Conservation (phyloP, 2,329 filamentous ascomycete genomes). For the Aureobasidium sp. region DNA sequence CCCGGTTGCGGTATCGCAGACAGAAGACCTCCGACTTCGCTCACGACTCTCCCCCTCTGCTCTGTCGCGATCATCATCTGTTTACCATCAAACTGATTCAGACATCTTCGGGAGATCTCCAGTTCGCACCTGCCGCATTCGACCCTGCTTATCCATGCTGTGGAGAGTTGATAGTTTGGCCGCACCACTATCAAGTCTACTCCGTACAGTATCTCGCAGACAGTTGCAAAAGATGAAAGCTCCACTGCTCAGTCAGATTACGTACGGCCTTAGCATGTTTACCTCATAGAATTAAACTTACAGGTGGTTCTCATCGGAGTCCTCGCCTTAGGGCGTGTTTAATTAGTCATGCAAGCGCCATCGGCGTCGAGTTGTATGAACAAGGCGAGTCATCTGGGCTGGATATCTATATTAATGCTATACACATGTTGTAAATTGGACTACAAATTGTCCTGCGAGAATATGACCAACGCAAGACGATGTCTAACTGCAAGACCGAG, state of each 20-base stretch:
- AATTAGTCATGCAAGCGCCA: too few species aligned
- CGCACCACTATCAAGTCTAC: neutral
- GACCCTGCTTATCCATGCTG: neutral
- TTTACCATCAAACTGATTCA: neutral
- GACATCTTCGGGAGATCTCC: neutral
- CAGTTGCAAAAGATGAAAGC: too few species aligned
- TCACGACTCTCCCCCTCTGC: neutral
- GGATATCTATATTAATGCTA: neutral
- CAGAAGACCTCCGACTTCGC: neutral
- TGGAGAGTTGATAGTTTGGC: neutral
- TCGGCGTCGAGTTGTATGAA: neutral
- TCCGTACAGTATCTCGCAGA: neutral
- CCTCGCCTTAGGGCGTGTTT: slow-evolving; percentile 3
- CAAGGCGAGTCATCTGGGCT: too few species aligned
- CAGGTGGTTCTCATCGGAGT: neutral
- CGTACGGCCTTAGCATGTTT: neutral
- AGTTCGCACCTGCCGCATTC: neutral
- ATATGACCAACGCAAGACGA: slow-evolving; percentile 75
- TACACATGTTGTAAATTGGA: neutral
- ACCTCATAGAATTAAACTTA: neutral
- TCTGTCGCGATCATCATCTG: neutral
- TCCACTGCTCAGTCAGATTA: neutral
- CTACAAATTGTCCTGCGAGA: slow-evolving; percentile 66
- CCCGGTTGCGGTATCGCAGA: neutral
- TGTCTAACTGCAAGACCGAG: slow-evolving; percentile 79